These are phyloP conservation scores for Tuber calosporum DNA, from an alignment of 495 filamentous ascomycete species.

Conservation along the genomic window DNA sequence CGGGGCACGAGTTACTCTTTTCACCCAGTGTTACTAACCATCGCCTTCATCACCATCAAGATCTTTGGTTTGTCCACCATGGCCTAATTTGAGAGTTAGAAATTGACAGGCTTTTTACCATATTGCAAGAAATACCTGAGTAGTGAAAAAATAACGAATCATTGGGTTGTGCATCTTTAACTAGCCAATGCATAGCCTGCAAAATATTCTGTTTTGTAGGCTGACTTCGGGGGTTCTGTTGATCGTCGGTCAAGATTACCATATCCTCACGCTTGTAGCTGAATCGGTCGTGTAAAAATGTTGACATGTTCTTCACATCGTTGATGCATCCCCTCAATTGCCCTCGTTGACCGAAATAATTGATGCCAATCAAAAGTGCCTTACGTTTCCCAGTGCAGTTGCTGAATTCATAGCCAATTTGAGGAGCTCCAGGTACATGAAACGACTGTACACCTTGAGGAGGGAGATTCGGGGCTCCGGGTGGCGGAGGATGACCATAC, in stretches of 20 bases:
- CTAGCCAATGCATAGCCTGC: slow-evolving; percentile 96
- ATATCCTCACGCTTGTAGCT: slow-evolving; percentile 94
- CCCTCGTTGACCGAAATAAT: slow-evolving; percentile 90
- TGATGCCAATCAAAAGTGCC: slow-evolving; percentile 92
- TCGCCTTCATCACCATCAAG: slow-evolving; percentile 55
- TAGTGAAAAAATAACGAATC: slow-evolving; percentile 99
- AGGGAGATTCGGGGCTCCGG: slow-evolving; percentile 52
- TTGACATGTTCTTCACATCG: slow-evolving; percentile 95
- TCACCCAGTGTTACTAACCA: slow-evolving; percentile 27
- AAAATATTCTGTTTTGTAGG: slow-evolving; percentile 94
- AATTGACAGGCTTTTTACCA: slow-evolving; percentile 9
- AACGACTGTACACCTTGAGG: slow-evolving; percentile 59
- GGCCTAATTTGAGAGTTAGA: slow-evolving; percentile 51
- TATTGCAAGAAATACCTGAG: slow-evolving; percentile 55
- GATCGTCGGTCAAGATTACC: slow-evolving; percentile 95
- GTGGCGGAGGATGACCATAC: slow-evolving; percentile 24
- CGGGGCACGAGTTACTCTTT: slow-evolving; percentile 15
- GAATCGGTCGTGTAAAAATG: slow-evolving; percentile 82
- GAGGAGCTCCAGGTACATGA: slow-evolving; percentile 63
- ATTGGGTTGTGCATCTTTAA: slow-evolving; percentile 88
- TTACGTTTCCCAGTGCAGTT: slow-evolving; percentile 85
- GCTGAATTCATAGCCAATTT: slow-evolving; percentile 76
- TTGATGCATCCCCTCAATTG: slow-evolving; percentile 95
- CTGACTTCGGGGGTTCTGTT: slow-evolving; percentile 93
- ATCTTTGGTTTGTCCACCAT: slow-evolving; percentile 95